Conservation (phyloP, 305 asterid genomes). For the Solanum hybrid region DNA sequence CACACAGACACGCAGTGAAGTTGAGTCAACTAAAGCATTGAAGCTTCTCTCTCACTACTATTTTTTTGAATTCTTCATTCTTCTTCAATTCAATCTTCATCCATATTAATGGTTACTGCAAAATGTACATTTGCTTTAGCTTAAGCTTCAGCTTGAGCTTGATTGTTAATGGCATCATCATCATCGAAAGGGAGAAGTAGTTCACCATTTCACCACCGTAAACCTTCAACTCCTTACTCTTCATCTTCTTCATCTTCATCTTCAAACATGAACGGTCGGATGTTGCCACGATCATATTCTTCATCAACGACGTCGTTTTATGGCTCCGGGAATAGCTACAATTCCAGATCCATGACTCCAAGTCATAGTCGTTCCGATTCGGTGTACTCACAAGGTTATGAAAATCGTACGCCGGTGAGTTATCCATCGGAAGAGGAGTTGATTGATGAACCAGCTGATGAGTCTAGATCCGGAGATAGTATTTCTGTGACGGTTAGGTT, state of each 20-base stretch:
- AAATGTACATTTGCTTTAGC: background rate
- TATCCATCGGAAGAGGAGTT: slow-evolving; percentile 68
- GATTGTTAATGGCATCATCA: slow-evolving; percentile 48
- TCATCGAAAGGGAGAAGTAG: slow-evolving; percentile 82
- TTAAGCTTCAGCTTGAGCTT: slow-evolving; percentile 37
- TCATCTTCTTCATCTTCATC: slow-evolving; percentile 73
- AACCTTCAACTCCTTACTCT: slow-evolving; percentile 78
- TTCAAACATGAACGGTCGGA: slow-evolving; percentile 57
- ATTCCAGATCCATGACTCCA: slow-evolving; percentile 83
- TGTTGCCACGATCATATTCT: slow-evolving; percentile 63
- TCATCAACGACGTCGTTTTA: slow-evolving; percentile 60
- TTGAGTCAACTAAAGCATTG: slow-evolving; percentile 4
- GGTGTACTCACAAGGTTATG: slow-evolving; percentile 27
- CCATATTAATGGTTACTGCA: slow-evolving; percentile 6
- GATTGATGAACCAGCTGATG: slow-evolving; percentile 44
- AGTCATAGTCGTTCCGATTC: slow-evolving; percentile 41
- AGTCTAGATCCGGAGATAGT: slow-evolving; percentile 79
- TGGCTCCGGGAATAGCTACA: slow-evolving; percentile 31
- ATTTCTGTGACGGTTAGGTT: slow-evolving; percentile 91
- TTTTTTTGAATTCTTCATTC: slow-evolving; percentile 16
- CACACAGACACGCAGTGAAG: background rate
- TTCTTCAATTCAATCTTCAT: slow-evolving; percentile 32
- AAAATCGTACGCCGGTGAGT: slow-evolving; percentile 43
- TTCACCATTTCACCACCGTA: slow-evolving; percentile 56
- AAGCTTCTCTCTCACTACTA: slow-evolving; percentile 31